Evolutionary conservation across 257 asterid genomes (phyloP).

Genomic region (Perilla frutescens): DNA sequence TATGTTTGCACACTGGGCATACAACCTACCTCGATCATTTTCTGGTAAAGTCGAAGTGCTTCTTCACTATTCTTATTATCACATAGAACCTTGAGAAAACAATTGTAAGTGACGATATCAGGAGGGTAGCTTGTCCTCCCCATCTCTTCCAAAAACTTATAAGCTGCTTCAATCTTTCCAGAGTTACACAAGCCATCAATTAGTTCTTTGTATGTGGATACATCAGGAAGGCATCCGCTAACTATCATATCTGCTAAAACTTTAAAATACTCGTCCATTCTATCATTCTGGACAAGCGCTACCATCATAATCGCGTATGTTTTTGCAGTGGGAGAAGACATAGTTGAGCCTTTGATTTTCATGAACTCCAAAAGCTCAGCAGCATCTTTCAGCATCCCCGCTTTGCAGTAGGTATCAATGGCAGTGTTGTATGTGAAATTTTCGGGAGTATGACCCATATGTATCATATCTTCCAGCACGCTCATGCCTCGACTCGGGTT

Average conservation of each 20-base stretch:
- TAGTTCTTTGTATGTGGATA: conserved; percentile 82
- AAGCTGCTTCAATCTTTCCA: conserved; percentile 81
- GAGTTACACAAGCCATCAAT: conserved; percentile 76
- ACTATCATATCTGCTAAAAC: conserved; percentile 67
- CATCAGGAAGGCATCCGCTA: conserved; percentile 92
- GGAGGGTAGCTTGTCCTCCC: conserved; percentile 85
- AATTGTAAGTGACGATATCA: conserved; percentile 87
- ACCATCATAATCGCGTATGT: conserved; percentile 76
- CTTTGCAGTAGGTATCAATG: conserved; percentile 82
- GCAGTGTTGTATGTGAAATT: conserved; percentile 84
- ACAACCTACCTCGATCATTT: conserved; percentile 69
- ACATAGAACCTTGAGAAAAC: conserved; percentile 85
- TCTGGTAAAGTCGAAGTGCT: conserved; percentile 60
- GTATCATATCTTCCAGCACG: conserved; percentile 80
- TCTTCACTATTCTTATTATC: conserved; percentile 67
- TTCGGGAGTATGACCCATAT: conserved; percentile 72
- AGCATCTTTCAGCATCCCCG: conserved; percentile 88
- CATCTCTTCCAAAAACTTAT: conserved; percentile 83
- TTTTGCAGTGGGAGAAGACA: conserved; percentile 93
- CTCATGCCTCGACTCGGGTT: conserved; percentile 74
- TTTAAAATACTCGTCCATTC: conserved; percentile 70
- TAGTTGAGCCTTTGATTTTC: conserved; percentile 74
- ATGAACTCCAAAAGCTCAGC: conserved; percentile 73
- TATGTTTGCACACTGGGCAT: conserved; percentile 89
- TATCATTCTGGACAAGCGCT: conserved; percentile 71